These are phyloP conservation scores for Auriscalpium vulgare DNA, from an alignment of 768 basidiomycete species.

Conservation along the genomic window DNA sequence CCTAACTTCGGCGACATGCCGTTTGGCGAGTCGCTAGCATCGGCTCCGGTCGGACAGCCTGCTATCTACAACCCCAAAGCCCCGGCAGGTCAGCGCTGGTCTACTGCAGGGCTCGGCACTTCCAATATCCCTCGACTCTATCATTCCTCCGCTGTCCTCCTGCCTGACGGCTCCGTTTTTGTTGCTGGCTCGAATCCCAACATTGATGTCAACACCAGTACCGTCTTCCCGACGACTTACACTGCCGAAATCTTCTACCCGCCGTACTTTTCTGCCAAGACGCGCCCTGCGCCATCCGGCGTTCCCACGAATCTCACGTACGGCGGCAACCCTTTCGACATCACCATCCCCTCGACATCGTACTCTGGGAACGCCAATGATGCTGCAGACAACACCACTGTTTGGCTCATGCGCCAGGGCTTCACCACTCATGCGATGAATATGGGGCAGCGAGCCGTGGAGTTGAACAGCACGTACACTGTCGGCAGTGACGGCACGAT, in stretches of 20 bases:
- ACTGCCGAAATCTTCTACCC: constrained; percentile 88
- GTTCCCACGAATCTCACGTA: constrained; percentile 73
- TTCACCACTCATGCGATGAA: constrained; percentile 85
- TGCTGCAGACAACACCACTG: constrained; percentile 65
- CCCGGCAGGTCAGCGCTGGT: constrained; percentile 67
- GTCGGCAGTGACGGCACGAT: constrained; percentile 73
- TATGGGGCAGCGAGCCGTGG: constrained; percentile 76
- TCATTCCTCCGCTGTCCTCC: constrained; percentile 85
- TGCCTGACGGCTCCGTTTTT: constrained; percentile 80
- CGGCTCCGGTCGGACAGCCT: constrained; percentile 73
- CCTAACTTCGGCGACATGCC: constrained; percentile 46
- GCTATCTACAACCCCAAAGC: constrained; percentile 77
- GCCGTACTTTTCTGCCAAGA: constrained; percentile 64
- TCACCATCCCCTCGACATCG: constrained; percentile 57
- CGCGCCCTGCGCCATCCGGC: constrained; percentile 62
- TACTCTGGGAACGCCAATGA: constrained; percentile 62
- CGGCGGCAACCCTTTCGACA: constrained; percentile 74
- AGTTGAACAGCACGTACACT: constrained; percentile 81
- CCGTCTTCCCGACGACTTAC: constrained; percentile 69
- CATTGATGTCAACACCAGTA: constrained; percentile 62
- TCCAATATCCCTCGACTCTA: constrained; percentile 76
- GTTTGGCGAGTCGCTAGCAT: constrained; percentile 63
- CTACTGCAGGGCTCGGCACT: constrained; percentile 50
- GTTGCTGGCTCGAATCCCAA: constrained; percentile 94
- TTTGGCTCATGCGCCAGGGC: constrained; percentile 77